Evolutionary conservation across 2,329 filamentous ascomycete species (phyloP).

Genomic region (Metarhizium rileyi): DNA sequence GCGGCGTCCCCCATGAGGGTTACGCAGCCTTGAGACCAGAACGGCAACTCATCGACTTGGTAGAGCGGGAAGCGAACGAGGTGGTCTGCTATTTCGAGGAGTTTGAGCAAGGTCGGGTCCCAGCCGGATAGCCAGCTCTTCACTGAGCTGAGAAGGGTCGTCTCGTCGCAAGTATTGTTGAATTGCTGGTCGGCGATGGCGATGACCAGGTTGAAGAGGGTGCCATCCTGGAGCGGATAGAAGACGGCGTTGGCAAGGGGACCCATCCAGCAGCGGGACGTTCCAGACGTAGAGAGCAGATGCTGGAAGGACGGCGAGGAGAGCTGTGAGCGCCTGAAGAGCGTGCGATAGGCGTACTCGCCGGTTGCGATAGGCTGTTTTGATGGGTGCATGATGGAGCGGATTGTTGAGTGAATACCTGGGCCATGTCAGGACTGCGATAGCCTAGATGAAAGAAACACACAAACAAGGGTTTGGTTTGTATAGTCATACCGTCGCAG

Average conservation of each 20-base stretch:
- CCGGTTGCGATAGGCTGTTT: neutral
- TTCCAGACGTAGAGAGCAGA: neutral
- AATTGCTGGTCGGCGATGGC: neutral
- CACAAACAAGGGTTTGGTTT: neutral
- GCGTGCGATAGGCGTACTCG: slow-evolving; percentile 8
- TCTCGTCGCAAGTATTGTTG: neutral
- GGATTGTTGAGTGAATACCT: slow-evolving; percentile 6
- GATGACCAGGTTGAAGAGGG: slow-evolving; percentile 8
- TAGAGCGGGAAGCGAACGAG: slow-evolving; percentile 8
- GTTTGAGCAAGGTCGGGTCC: slow-evolving; percentile 5
- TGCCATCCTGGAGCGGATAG: slow-evolving; percentile 5
- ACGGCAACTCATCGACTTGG: slow-evolving; percentile 4
- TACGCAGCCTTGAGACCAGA: slow-evolving; percentile 7
- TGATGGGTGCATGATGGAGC: slow-evolving; percentile 8
- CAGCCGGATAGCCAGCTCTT: slow-evolving; percentile 2
- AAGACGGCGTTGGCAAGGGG: slow-evolving; percentile 5
- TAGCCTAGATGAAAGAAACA: too few species aligned
- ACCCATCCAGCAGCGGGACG: slow-evolving; percentile 7
- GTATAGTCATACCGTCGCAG: slow-evolving; percentile 7
- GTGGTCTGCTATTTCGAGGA: slow-evolving; percentile 3
- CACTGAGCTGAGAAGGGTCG: neutral
- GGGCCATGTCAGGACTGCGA: neutral
- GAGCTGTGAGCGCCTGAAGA: slow-evolving; percentile 5
- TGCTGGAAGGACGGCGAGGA: neutral
- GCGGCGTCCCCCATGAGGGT: slow-evolving; percentile 12